Conservation (phyloP, 1,284 basidiomycete species). For the Wallemia mellicola region DNA sequence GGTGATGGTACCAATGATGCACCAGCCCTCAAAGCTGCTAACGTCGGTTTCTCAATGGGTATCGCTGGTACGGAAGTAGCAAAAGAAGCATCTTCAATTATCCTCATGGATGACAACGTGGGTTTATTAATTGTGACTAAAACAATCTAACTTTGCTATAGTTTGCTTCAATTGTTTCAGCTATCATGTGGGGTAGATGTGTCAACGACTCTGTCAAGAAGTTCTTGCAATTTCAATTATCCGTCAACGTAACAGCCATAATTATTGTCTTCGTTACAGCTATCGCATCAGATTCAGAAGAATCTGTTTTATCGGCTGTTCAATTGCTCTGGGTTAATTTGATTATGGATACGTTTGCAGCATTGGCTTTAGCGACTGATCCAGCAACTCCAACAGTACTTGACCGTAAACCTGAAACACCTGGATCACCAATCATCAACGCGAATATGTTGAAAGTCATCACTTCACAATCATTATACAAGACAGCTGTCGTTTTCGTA, state of each 20-base stretch:
- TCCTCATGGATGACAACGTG: conserved; percentile 35
- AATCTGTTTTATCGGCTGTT: conserved; percentile 70
- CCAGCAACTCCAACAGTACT: conserved; percentile 55
- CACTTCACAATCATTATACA: conserved; percentile 59
- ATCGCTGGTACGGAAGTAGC: conserved; percentile 95
- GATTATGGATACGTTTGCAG: conserved; percentile 45
- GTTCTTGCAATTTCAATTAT: conserved; percentile 94
- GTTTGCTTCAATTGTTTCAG: conserved; percentile 80
- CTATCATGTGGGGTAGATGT: conserved; percentile 95
- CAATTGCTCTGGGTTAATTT: conserved; percentile 93
- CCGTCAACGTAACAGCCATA: conserved; percentile 84
- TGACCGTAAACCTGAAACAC: conserved; percentile 66
- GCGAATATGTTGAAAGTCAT: conserved; percentile 91
- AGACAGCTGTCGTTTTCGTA: conserved; percentile 50
- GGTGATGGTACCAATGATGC: conserved; percentile 97
- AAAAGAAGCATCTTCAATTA: conserved; percentile 95
- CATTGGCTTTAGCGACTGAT: conserved; percentile 83
- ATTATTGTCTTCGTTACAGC: conserved; percentile 77
- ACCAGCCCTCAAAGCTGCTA: conserved; percentile 74
- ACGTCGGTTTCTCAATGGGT: conserved; percentile 94
- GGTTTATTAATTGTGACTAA: neutral
- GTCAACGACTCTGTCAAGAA: conserved; percentile 93
- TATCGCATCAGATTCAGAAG: conserved; percentile 41
- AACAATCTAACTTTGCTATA: conserved; percentile 13
- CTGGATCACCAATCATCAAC: conserved; percentile 60